Evolutionary conservation across 1,284 basidiomycete species (phyloP).

Genomic region (Rhizopogon hawkerae): DNA sequence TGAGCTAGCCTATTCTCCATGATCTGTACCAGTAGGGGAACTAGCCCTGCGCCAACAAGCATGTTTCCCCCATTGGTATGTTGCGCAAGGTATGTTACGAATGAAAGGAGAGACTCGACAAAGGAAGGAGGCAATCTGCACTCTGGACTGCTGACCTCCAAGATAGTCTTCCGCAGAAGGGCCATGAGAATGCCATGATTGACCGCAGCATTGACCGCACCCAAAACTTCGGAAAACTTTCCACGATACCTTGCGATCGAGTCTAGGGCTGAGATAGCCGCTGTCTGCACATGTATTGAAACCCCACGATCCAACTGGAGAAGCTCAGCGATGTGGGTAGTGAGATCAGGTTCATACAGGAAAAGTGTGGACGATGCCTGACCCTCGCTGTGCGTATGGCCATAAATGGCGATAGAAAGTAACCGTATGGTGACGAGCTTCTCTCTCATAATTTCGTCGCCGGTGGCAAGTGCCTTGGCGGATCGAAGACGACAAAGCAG

Average conservation of each 20-base stretch:
- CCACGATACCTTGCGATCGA: constrained; percentile 79
- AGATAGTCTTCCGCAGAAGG: constrained; percentile 71
- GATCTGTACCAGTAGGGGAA: constrained; percentile 83
- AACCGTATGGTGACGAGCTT: constrained; percentile 80
- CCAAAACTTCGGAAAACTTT: constrained; percentile 81
- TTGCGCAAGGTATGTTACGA: constrained; percentile 83
- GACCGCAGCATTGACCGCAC: constrained; percentile 89
- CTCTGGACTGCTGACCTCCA: constrained; percentile 58
- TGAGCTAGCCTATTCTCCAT: constrained; percentile 69
- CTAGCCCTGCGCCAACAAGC: constrained; percentile 94
- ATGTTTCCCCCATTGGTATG: constrained; percentile 82
- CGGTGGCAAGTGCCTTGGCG: constrained; percentile 57
- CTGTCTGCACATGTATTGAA: constrained; percentile 66
- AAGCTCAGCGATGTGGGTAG: constrained; percentile 82
- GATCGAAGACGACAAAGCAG: constrained; percentile 83
- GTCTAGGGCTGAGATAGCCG: constrained; percentile 84
- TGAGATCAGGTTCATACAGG: constrained; percentile 89
- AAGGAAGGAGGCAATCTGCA: constrained; percentile 72
- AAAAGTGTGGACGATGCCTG: constrained; percentile 79
- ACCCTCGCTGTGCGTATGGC: constrained; percentile 74
- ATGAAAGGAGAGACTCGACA: constrained; percentile 78
- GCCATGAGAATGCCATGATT: constrained; percentile 94
- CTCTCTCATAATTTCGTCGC: constrained; percentile 57
- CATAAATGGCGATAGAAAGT: constrained; percentile 84
- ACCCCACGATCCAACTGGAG: constrained; percentile 71